Evolutionary conservation across 768 basidiomycete genomes (phyloP).

Genomic region (Boletus reticulatus): DNA sequence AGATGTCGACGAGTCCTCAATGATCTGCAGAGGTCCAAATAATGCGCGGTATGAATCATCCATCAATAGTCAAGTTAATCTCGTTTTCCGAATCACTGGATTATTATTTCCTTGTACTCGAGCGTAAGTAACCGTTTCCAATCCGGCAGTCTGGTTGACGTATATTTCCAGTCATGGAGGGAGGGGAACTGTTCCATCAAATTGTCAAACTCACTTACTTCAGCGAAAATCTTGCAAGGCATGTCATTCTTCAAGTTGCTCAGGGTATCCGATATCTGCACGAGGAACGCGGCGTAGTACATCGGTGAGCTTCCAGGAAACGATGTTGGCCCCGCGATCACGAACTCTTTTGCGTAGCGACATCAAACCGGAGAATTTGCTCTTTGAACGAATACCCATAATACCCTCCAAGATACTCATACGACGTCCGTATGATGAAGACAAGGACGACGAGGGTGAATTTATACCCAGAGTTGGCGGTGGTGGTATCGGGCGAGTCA

Average conservation of each 20-base stretch:
- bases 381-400: slow-evolving; percentile 92
- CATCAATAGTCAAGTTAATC: slow-evolving; percentile 88
- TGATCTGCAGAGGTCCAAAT: slow-evolving; percentile 86
- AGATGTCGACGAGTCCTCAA: neutral
- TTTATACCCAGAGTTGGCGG: slow-evolving; percentile 91
- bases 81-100: slow-evolving; percentile 92
- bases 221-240: slow-evolving; percentile 93
- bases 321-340: neutral
- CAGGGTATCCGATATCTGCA: slow-evolving; percentile 94
- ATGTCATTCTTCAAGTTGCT: slow-evolving; percentile 95
- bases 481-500: slow-evolving; percentile 96
- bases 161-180: slow-evolving; percentile 76
- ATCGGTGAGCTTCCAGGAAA: slow-evolving; percentile 50
- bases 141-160: slow-evolving; percentile 7
- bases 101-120: slow-evolving; percentile 92
- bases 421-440: slow-evolving; percentile 91
- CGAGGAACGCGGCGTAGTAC: slow-evolving; percentile 96
- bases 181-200: slow-evolving; percentile 97
- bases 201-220: slow-evolving; percentile 99
- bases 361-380: slow-evolving; percentile 97
- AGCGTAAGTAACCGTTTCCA: slow-evolving; percentile 54
- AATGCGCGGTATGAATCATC: slow-evolving; percentile 93
- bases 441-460: slow-evolving; percentile 98
- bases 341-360: slow-evolving; percentile 44
- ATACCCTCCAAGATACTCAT: slow-evolving; percentile 75